Conservation (phyloP, 2,329 filamentous ascomycete genomes). For the Grosmannia penicillata region DNA sequence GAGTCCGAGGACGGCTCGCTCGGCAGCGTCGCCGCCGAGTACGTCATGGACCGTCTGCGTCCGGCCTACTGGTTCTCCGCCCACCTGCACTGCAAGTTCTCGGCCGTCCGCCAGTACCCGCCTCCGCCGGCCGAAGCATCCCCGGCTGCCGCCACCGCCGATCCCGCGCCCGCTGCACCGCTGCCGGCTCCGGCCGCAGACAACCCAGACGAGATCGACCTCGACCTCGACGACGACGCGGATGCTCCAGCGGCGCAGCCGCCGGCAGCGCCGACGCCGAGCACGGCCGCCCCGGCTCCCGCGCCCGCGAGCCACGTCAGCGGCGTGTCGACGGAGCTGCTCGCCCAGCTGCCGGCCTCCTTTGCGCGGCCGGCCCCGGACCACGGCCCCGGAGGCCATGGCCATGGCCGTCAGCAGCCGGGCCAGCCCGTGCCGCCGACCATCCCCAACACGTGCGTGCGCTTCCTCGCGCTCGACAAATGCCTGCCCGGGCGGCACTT, state of each 20-base stretch:
- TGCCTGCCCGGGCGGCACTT: slow-evolving; percentile 69
- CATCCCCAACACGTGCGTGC: slow-evolving; percentile 66
- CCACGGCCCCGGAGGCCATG: slow-evolving; percentile 13
- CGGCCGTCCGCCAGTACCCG: slow-evolving; percentile 48
- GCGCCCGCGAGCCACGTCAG: slow-evolving; percentile 8
- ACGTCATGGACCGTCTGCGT: slow-evolving; percentile 66
- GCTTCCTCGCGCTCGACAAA: slow-evolving; percentile 86
- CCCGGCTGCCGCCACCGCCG: slow-evolving; percentile 1
- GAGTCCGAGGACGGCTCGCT: slow-evolving; percentile 65
- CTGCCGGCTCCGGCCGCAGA: too few species aligned
- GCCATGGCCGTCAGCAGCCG: slow-evolving; percentile 16
- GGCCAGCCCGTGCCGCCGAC: slow-evolving; percentile 51
- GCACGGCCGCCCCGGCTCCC: neutral
- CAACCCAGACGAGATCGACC: slow-evolving; percentile 58
- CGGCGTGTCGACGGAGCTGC: slow-evolving; percentile 46
- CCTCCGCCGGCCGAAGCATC: slow-evolving; percentile 9
- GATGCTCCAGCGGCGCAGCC: slow-evolving; percentile 11
- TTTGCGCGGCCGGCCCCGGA: slow-evolving; percentile 36
- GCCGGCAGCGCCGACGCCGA: neutral
- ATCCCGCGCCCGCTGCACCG: neutral
- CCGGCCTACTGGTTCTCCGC: slow-evolving; percentile 87
- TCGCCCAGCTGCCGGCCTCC: slow-evolving; percentile 61
- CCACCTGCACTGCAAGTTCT: slow-evolving; percentile 80
- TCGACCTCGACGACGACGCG: slow-evolving; percentile 46
- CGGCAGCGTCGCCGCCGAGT: slow-evolving; percentile 65